Conservation (phyloP, 495 filamentous ascomycete species). For the Lasiosphaeria miniovina region DNA sequence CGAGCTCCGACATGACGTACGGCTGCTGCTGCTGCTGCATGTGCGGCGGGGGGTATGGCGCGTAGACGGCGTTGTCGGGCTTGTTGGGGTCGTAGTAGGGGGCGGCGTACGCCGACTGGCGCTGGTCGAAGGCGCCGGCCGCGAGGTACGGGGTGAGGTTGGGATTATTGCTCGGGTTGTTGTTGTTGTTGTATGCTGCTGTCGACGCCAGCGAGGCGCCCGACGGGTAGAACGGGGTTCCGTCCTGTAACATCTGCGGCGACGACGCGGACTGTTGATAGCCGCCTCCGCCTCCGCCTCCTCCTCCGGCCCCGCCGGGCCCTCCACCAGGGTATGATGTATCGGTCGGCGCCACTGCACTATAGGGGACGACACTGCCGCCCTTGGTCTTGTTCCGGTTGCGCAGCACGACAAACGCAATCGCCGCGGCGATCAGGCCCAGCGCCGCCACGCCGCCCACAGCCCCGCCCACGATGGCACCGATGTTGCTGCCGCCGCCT, state of each 20-base stretch:
- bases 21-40: conserved; percentile 8
- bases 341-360: conserved; percentile 18
- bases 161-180: background rate
- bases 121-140: conserved; percentile 11
- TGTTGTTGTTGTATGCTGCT: background rate
- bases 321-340: conserved; percentile 1
- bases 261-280: conserved; percentile 5
- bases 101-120: conserved; percentile 19
- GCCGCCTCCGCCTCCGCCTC: background rate
- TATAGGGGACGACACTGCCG: conserved; percentile 10
- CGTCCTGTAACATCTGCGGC: conserved; percentile 14
- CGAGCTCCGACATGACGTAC: conserved; percentile 16
- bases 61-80: background rate
- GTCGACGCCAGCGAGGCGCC: background rate
- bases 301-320: background rate
- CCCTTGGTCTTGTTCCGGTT: conserved; percentile 18
- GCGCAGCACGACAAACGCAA: conserved; percentile 22
- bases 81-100: conserved; percentile 23
- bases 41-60: background rate
- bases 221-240: background rate
- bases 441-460: conserved; percentile 29
- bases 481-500: conserved; percentile 17
- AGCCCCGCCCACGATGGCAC: conserved; percentile 28
- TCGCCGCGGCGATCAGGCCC: conserved; percentile 15
- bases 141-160: conserved; percentile 11